A percentile compares a stretch with the other conserved stretches of the same genome.
These are phyloP conservation scores for Epichloe glyceriae DNA, from an alignment of 2,329 filamentous ascomycete genomes.

Conservation along the genomic window DNA sequence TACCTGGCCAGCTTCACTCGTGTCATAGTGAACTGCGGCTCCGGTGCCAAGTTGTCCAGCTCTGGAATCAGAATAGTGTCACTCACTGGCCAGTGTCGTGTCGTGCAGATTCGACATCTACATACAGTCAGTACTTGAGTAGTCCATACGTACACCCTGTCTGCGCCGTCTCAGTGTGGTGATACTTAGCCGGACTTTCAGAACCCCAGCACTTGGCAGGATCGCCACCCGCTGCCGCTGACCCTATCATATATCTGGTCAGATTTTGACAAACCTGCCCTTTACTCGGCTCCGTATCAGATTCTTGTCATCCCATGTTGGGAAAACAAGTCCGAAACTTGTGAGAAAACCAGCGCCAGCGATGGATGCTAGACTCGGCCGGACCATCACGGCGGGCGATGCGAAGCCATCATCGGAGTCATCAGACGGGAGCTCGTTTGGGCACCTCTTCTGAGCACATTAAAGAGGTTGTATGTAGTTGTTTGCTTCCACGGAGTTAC, in stretches of 20 bases:
- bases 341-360: neutral
- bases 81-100: neutral
- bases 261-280: neutral
- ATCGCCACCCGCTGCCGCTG: neutral
- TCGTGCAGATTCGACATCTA: too few relatives aligned
- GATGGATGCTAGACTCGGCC: neutral
- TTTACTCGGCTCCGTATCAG: neutral
- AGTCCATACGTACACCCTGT: too few relatives aligned
- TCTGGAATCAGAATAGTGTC: neutral
- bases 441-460: too few relatives aligned
- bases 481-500: neutral
- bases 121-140: neutral
- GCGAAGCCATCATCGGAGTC: neutral
- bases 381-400: neutral
- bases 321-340: neutral
- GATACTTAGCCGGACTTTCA: neutral
- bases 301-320: neutral
- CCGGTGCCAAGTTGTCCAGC: neutral
- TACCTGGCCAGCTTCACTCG: too few relatives aligned
- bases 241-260: neutral
- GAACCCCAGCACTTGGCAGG: neutral
- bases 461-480: too few relatives aligned
- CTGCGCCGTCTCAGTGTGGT: neutral
- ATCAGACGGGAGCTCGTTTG: too few relatives aligned
- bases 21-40: neutral